These are phyloP conservation scores for Draba incana DNA, from an alignment of 345 rosid genomes.

Conservation along the genomic window DNA sequence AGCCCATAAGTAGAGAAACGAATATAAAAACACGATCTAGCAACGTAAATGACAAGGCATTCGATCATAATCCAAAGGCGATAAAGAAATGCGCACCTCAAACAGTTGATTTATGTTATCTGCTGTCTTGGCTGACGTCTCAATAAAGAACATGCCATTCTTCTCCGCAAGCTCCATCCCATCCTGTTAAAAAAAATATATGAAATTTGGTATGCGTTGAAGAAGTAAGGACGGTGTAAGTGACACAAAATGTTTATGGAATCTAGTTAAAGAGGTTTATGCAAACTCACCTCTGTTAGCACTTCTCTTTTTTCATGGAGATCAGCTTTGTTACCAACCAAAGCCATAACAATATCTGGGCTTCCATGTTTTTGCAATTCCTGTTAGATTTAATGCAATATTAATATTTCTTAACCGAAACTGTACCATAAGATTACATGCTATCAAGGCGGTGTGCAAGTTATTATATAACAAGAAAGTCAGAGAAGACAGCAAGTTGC, in stretches of 20 bases:
- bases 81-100: constrained; percentile 54
- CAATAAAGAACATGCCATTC: constrained; percentile 96
- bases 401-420: not conserved
- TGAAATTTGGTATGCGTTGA: constrained; percentile 22
- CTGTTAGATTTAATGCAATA: constrained; percentile 45
- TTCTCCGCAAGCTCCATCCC: constrained; percentile 92
- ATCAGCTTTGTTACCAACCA: constrained; percentile 99
- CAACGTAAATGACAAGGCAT: not conserved
- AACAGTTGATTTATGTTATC: constrained; percentile 92
- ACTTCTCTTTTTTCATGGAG: constrained; percentile 89
- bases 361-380: constrained; percentile 97
- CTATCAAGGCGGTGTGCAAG: too few species aligned
- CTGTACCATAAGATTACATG: not conserved
- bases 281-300: constrained; percentile 58
- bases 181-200: constrained; percentile 55
- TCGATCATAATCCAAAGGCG: constrained; percentile 7
- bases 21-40: not conserved
- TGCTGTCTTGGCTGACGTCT: constrained; percentile 98
- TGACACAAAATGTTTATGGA: constrained; percentile 4
- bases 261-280: not conserved
- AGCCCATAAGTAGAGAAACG: not conserved
- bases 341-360: constrained; percentile 92
- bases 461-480: not conserved
- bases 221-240: constrained; percentile 15
- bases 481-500: not conserved